Conservation (phyloP, 2,329 filamentous ascomycete species). For the Colletotrichum liriopes region DNA sequence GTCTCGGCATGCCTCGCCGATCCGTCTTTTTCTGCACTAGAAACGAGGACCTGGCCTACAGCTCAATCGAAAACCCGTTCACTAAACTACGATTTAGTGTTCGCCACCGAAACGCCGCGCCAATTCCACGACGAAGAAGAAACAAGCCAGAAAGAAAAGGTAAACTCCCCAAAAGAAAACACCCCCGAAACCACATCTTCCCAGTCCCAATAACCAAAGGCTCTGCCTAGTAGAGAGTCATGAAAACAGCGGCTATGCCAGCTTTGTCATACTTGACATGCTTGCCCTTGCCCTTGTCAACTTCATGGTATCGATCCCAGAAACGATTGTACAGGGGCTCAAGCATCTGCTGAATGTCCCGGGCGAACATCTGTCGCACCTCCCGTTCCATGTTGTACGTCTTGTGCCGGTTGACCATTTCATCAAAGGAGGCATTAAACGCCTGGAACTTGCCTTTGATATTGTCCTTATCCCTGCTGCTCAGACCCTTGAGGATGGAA, state of each 20-base stretch:
- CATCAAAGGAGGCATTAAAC: constrained; percentile 94
- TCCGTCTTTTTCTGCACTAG: neutral
- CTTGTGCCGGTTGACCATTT: constrained; percentile 87
- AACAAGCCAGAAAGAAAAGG: no score
- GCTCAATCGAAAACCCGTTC: neutral
- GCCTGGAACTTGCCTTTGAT: constrained; percentile 96
- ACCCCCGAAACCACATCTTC: no score
- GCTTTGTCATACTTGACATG: constrained; percentile 98
- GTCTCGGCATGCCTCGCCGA: neutral
- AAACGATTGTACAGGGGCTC: constrained; percentile 96
- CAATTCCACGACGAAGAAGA: neutral
- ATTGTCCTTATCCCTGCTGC: constrained; percentile 92
- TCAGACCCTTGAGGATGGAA: constrained; percentile 86
- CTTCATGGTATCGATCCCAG: constrained; percentile 97
- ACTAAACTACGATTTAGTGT: constrained; percentile 19
- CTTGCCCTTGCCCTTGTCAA: constrained; percentile 98
- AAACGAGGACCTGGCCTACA: neutral
- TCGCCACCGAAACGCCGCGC: constrained; percentile 29
- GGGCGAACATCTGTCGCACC: constrained; percentile 83
- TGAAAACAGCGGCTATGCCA: constrained; percentile 78
- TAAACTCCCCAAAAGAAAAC: no score
- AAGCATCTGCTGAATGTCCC: constrained; percentile 91
- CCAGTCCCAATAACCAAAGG: constrained; percentile 18
- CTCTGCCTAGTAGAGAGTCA: constrained; percentile 61
- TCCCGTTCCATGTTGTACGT: constrained; percentile 91